Conservation (phyloP, 1,284 basidiomycete genomes). For the Sphagnurus paluster region DNA sequence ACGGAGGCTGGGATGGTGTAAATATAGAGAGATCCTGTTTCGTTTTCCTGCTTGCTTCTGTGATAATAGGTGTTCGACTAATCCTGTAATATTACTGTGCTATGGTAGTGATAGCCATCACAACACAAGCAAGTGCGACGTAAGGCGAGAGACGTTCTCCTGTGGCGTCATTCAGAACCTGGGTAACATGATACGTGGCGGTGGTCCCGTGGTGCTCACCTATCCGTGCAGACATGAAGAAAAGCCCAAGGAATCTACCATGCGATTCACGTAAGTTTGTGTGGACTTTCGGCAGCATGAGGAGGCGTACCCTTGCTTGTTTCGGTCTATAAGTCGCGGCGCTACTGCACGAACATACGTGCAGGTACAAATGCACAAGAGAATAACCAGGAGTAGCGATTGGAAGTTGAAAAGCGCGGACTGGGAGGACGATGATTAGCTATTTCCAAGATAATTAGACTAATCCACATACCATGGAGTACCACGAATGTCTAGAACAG, state of each 20-base stretch:
- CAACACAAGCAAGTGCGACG: slow-evolving; percentile 76
- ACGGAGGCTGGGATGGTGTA: too few species aligned
- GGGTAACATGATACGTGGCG: not conserved
- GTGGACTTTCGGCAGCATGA: not conserved
- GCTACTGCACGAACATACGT: slow-evolving; percentile 92
- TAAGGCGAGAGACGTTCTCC: slow-evolving; percentile 85
- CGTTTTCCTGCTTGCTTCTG: slow-evolving; percentile 9
- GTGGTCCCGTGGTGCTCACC: slow-evolving; percentile 50
- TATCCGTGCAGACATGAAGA: slow-evolving; percentile 93
- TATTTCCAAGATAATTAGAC: not conserved
- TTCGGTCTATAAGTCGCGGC: slow-evolving; percentile 88
- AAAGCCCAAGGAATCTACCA: slow-evolving; percentile 81
- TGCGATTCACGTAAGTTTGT: slow-evolving; percentile 1
- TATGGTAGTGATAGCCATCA: slow-evolving; percentile 70
- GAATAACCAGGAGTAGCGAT: slow-evolving; percentile 89
- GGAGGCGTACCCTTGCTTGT: slow-evolving; percentile 84
- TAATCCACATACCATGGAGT: slow-evolving; percentile 13
- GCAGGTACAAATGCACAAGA: slow-evolving; percentile 95
- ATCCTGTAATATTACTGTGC: slow-evolving; percentile 28
- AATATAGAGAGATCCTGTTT: too few species aligned
- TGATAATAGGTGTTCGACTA: slow-evolving; percentile 11
- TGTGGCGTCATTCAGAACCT: slow-evolving; percentile 26
- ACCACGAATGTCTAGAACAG: not conserved
- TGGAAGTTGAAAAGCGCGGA: slow-evolving; percentile 99
- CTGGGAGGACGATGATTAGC: slow-evolving; percentile 40